phyloP scores from a whole-genome alignment of 441 rosid genomes.

The Flueggea neowawraea region DNA sequence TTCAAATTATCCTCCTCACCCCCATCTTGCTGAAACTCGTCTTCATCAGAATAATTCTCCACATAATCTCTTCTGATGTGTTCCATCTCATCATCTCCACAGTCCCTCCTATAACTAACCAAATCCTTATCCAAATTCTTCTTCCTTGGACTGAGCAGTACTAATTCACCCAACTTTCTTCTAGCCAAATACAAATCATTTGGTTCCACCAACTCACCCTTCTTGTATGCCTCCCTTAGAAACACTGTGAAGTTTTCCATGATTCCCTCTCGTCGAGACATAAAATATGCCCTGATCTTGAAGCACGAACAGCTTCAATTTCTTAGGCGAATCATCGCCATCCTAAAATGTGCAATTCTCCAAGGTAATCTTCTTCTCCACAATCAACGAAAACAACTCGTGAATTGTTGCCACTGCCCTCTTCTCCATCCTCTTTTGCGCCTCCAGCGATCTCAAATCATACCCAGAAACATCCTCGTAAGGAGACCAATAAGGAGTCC shows the following conservation, averaged over 20 bases:
- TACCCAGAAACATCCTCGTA: conserved; percentile 85
- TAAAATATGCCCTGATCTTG: conserved; percentile 94
- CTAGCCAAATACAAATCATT: conserved; percentile 81
- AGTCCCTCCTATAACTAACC: conserved; percentile 46
- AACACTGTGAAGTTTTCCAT: conserved; percentile 93
- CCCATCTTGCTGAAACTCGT: conserved; percentile 11
- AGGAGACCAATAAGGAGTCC: conserved; percentile 92
- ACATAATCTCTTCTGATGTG: conserved; percentile 19
- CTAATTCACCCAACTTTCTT: conserved; percentile 78
- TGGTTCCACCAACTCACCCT: conserved; percentile 73
- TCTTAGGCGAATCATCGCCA: conserved; percentile 76
- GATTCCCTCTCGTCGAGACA: conserved; percentile 88
- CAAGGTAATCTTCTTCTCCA: conserved; percentile 81
- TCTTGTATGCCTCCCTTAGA: conserved; percentile 75
- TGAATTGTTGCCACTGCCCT: conserved; percentile 88
- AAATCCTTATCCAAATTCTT: conserved; percentile 60
- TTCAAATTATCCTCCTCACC: conserved; percentile 16
- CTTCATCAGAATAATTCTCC: conserved; percentile 16
- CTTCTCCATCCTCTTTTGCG: conserved; percentile 92
- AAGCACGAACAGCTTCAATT: conserved; percentile 77
- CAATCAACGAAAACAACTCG: conserved; percentile 70
- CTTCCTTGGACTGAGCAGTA: conserved; percentile 72
- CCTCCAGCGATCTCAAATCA: conserved; percentile 83
- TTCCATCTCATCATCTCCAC: conserved; percentile 38
- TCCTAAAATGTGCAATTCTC: conserved; percentile 90